phyloP scores from a whole-genome alignment of 345 rosid species.

The Bruguiera sexangula region DNA sequence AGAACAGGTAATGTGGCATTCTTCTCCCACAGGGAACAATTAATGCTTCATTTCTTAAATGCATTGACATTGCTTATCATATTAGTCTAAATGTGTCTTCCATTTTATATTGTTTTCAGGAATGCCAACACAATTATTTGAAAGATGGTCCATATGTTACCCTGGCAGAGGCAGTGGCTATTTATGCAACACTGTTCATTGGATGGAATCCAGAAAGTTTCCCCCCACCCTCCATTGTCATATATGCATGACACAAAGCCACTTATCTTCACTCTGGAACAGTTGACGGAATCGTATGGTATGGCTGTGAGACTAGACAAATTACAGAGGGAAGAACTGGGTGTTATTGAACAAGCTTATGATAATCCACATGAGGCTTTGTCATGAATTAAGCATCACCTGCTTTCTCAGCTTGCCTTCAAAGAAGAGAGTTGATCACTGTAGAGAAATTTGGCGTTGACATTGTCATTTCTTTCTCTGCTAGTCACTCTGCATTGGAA shows the following conservation, averaged over 20 bases:
- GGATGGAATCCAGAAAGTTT: constrained; percentile 97
- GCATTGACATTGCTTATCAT: no score
- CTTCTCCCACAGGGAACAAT: no score
- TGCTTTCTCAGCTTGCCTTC: constrained; percentile 97
- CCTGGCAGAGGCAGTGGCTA: constrained; percentile 98
- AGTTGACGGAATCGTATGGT: constrained; percentile 98
- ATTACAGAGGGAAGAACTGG: constrained; percentile 96
- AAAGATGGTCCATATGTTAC: constrained; percentile 99
- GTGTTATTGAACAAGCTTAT: constrained; percentile 98
- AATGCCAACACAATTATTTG: constrained; percentile 95
- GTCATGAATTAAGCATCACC: constrained; percentile 94
- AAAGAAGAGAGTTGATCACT: constrained; percentile 62
- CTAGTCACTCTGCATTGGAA: no score
- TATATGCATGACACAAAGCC: constrained; percentile 98
- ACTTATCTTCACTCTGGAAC: constrained; percentile 93
- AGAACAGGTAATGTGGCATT: constrained; percentile 55
- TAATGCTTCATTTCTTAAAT: no score
- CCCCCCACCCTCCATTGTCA: constrained; percentile 96
- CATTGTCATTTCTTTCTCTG: not conserved
- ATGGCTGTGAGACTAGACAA: constrained; percentile 98
- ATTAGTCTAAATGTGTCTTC: not conserved
- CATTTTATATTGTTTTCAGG: constrained; percentile 34
- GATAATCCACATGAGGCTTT: constrained; percentile 99
- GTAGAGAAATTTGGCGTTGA: not conserved
- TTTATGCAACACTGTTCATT: constrained; percentile 95